Conservation (phyloP, 192 early-diverging fungal species). For the Coemansia sp. region DNA sequence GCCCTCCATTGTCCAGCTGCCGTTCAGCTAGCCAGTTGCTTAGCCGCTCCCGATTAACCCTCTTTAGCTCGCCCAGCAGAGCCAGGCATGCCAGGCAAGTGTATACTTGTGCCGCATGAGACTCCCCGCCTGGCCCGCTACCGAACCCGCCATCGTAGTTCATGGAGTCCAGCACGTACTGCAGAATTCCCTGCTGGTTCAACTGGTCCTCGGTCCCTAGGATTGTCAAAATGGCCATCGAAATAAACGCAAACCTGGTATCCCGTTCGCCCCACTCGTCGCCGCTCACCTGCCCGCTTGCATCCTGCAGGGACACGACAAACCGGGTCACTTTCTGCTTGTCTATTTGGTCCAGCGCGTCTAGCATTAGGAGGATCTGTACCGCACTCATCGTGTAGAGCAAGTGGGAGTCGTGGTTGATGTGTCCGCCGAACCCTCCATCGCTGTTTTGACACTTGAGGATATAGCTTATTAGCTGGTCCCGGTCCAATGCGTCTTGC, state of each 20-base stretch:
- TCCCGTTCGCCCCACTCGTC: conserved; percentile 95
- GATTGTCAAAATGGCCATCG: conserved; percentile 75
- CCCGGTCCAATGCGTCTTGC: conserved; percentile 61
- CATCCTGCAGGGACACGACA: conserved; percentile 60
- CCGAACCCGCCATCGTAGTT: conserved; percentile 99
- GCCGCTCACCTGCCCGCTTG: conserved; percentile 74
- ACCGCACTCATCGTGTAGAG: conserved; percentile 89
- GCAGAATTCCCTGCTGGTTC: conserved; percentile 64
- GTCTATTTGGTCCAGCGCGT: conserved; percentile 78
- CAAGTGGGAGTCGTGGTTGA: conserved; percentile 86
- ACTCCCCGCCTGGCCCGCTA: conserved; percentile 83
- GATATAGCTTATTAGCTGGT: conserved; percentile 78
- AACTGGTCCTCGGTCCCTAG: conserved; percentile 67
- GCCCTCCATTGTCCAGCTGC: conserved; percentile 85
- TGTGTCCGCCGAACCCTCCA: conserved; percentile 90
- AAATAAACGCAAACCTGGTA: conserved; percentile 87
- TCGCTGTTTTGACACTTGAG: conserved; percentile 69
- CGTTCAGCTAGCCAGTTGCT: conserved; percentile 93
- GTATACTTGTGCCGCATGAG: conserved; percentile 90
- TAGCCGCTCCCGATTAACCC: conserved; percentile 78
- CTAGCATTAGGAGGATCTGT: conserved; percentile 79
- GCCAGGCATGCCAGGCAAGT: conserved; percentile 87
- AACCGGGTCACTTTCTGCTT: conserved; percentile 63
- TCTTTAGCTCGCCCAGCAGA: conserved; percentile 72
- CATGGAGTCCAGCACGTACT: conserved; percentile 71